Evolutionary conservation across 768 basidiomycete species (phyloP), one percentile per base, ranked within the genome.

Genomic region (Postia placenta): DNA sequence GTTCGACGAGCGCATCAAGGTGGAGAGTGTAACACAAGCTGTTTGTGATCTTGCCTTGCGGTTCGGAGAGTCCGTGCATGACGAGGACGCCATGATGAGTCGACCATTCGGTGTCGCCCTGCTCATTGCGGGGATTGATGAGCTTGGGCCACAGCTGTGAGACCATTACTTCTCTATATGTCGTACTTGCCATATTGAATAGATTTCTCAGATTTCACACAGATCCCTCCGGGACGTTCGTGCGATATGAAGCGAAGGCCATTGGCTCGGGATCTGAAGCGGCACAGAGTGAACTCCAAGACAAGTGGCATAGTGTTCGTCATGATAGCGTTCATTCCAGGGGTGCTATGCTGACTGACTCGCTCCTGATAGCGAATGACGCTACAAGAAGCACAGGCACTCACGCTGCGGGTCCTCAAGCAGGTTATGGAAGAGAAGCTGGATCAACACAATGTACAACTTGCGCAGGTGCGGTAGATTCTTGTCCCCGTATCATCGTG

Each of bases 341-440:
- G 47, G 19, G 26, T 7, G 5, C 17, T 20, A 33, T 30, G 15
- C 48, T 19, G 22, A 22, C 43, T 51, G n/a, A 57, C 36, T 19
- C 19, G 7, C 35, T 48, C n/a, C 59, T 11, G 22, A 23, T 39
- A 98, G 95, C 83, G 84, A 80, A 95, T 98, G 83, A 84, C 87
- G 6, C 72, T 98, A 20, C 68, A 75, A 56, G 92, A 96, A 67
- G 96, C 93, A 0, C 91, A 97, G 57, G 73, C 79, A 33, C 71
- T 98, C 54, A 86, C 90, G 2, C 71, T 98, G 45, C 84, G 81
- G 54, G 91, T 98, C 40, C 73, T 98, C 54, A 98, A 99, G 72
- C 93, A 98, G 71, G 96, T 98, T 38, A 99, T 98, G 96, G 96
- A 98, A 67, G 96, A 98, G 72, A 97, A 96, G 67, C 79, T 99